Conservation (phyloP, 495 filamentous ascomycete species). For the Usnea hakonensis region DNA sequence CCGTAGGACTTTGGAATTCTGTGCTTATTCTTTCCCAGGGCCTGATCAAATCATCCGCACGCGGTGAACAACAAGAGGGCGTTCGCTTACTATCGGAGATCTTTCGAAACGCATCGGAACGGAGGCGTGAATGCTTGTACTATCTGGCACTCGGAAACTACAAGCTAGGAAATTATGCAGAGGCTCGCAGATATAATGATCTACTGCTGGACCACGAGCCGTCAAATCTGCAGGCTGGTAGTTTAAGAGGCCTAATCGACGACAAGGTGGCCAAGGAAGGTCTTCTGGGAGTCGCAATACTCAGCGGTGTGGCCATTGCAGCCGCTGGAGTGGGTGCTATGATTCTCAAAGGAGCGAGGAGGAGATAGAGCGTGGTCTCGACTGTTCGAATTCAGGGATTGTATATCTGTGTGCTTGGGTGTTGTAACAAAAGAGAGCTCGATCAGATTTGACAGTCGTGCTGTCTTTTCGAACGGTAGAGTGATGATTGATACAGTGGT, state of each 20-base stretch:
- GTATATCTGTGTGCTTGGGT: neutral
- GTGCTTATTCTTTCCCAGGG: constrained; percentile 48
- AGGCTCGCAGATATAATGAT: constrained; percentile 91
- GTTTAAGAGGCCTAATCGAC: constrained; percentile 78
- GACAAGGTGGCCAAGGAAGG: constrained; percentile 95
- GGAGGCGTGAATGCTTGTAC: constrained; percentile 93
- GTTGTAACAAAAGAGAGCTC: neutral
- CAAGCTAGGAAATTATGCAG: constrained; percentile 94
- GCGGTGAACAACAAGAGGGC: constrained; percentile 86
- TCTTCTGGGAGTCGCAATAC: constrained; percentile 89
- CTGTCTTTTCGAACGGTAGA: no score
- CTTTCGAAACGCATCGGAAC: constrained; percentile 83
- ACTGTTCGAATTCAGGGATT: neutral
- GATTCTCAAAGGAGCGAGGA: constrained; percentile 61
- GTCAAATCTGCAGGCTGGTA: constrained; percentile 77
- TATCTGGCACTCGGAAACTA: constrained; percentile 95
- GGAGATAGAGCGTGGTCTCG: constrained; percentile 29
- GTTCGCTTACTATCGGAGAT: constrained; percentile 93
- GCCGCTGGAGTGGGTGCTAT: constrained; percentile 88
- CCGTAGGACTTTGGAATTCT: neutral
- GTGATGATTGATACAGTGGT: neutral
- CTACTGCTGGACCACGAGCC: constrained; percentile 82
- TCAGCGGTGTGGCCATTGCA: constrained; percentile 85
- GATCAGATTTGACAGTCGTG: neutral
- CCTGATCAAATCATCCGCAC: constrained; percentile 80